Base-by-base conservation (phyloP, 2,329 filamentous ascomycete genomes). In the Scleromitrula shiraiana region DNA sequence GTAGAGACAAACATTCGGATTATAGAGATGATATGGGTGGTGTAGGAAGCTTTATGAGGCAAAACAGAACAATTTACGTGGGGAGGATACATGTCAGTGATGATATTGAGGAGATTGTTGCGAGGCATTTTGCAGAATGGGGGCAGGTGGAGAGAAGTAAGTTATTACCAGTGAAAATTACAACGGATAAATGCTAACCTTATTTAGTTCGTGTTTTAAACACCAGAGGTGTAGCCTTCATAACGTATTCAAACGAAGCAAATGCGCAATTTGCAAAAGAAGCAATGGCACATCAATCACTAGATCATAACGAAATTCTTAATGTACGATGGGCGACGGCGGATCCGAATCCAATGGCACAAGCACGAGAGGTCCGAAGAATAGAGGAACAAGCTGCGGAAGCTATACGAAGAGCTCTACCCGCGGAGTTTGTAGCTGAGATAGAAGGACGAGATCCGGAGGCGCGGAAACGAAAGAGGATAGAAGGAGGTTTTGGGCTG, bases 11-110 rank as follows among this genome's bases (percentile, higher is more conserved):
- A 70, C 86, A 88, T 62, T 84, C 79, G 53, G 91, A 95, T 63
- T 97, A 96, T 68, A 75, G 90, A 60, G 91, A 97, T 64, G 91
- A 97, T 65, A 97, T 98, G 93, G 90, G 91, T 45, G 94, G 94
- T 56, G 89, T 96, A 2, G 93, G 93, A 22, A 88, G 81, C 53
- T 98, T 98, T 63, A 84, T 90, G 80, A 77, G 93, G 19, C 87
- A 95, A 62, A 98, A 98, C 64, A 77, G 93, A 26, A 98, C 93
- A 1, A 73, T 98, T 5, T 98, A 98, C 60, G 80, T 96, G 1
- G 93, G 93, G 5, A 76, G 90, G 40, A 96, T 98, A 65, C 88
- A 96, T 65, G 91, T 95, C 29, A 91, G 84, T 10, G 93, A 97
- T 65, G 91, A 97, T 62, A 96, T 97, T 53, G 91, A 98, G 64